Evolutionary conservation across 2,329 filamentous ascomycete species (phyloP), one percentile per base, ranked within the genome.

Genomic region (Didymella arachidicola): DNA sequence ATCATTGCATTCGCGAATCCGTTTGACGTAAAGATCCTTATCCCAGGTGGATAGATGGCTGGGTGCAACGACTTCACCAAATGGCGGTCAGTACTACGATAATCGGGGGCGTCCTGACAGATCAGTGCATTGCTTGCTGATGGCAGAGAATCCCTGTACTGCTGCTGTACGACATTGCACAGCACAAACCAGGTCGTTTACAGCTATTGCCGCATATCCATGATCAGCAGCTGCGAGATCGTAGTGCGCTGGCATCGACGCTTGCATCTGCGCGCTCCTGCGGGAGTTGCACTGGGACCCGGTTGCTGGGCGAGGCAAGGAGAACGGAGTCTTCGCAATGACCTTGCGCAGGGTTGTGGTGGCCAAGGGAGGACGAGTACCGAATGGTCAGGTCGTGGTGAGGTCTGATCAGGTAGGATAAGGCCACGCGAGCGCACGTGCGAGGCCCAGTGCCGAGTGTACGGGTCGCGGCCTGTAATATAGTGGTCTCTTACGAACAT

Each of bases 391-490:
- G 36, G 34, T 38, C 34, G 34, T 38, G 34, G 34, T 38, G 6
- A 18, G 34, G 18, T 39, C 36, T 39, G n/a, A 3, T 30, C 32
- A 26, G 36, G 54, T 53, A 39, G 49, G 25, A 53, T 53, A 25
- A 27, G 6, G 45, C 49, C 44, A 58, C 30, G 54, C 54, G 54
- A 30, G 42, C 18, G 47, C 53, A 58, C 55, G 55, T 58, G 55
- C 38, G 43, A 30, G 32, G 18, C 42, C 48, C 48, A 29, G 36
- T 48, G 43, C 55, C 48, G 36, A 38, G 12, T 8, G 5, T 14
- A 27, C 49, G 55, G 55, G 48, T 53, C 29, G 43, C 22, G 48
- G 34, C 34, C 8, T 45, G 25, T 25, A 50, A 53, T 52, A 49
- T 29, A 30, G 53, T 48, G 43, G 29, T 44, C 55, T 25, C 2